Percentiles rank a stretch among this genome's conserved stretches.
These are phyloP conservation scores for Petasospora rhodanensis DNA, from an alignment of 1,139 yeast species.

Conservation along the genomic window DNA sequence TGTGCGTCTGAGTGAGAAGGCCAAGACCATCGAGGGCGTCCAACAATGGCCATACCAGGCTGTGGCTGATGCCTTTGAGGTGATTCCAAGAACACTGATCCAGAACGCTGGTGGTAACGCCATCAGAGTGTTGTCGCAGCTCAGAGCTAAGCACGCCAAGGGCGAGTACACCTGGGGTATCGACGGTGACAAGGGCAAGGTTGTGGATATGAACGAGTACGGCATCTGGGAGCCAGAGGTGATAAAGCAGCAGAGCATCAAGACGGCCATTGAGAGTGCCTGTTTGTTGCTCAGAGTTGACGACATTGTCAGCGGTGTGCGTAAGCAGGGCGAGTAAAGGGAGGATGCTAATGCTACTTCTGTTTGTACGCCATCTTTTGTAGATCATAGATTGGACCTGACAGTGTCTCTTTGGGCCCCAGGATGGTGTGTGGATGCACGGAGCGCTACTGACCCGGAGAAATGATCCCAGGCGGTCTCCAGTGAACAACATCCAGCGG, in stretches of 20 bases:
- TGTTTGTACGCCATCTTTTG: too few relatives aligned
- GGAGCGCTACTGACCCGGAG: too few relatives aligned
- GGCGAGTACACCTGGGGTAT: constrained; percentile 85
- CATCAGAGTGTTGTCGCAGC: constrained; percentile 78
- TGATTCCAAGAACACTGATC: constrained; percentile 92
- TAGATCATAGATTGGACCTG: too few relatives aligned
- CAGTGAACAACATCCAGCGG: too few relatives aligned
- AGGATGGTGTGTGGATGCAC: too few relatives aligned
- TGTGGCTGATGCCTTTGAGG: constrained; percentile 97
- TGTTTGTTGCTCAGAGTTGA: constrained; percentile 92
- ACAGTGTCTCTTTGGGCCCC: too few relatives aligned
- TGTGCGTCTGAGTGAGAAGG: constrained; percentile 83
- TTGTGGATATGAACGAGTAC: constrained; percentile 91
- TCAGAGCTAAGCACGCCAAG: constrained; percentile 94
- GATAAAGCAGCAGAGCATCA: constrained; percentile 91
- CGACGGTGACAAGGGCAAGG: constrained; percentile 91
- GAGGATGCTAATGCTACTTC: too few relatives aligned
- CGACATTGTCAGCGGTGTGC: constrained; percentile 95
- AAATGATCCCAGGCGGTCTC: too few relatives aligned
- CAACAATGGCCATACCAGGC: constrained; percentile 99
- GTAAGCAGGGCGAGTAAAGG: constrained; percentile 37
- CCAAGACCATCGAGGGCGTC: constrained; percentile 89
- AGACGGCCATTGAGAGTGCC: constrained; percentile 97
- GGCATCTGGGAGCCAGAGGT: constrained; percentile 99
- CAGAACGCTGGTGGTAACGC: constrained; percentile 99